These are phyloP conservation scores for Friedmanniomyces simplex DNA, from an alignment of 495 filamentous ascomycete species.

Conservation along the genomic window DNA sequence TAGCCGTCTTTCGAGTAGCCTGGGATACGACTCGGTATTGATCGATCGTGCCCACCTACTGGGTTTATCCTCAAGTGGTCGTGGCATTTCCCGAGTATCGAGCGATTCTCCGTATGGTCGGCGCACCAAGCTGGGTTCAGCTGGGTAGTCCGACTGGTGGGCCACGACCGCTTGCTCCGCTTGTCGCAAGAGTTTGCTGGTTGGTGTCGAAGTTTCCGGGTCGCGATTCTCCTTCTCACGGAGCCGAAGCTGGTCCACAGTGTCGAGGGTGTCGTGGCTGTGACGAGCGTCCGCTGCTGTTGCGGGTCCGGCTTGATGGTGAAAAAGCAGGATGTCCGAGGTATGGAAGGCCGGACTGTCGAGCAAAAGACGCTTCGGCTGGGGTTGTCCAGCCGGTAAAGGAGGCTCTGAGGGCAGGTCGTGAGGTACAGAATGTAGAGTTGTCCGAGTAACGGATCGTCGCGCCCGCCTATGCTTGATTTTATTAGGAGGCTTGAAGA, in stretches of 20 bases:
- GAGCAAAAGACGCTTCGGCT: neutral
- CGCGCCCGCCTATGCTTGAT: neutral
- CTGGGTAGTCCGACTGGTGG: neutral
- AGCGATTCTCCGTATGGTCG: neutral
- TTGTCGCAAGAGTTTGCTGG: neutral
- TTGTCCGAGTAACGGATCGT: neutral
- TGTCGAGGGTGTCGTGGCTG: neutral
- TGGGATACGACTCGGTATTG: neutral
- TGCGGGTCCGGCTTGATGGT: neutral
- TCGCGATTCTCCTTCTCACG: neutral
- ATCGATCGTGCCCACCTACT: neutral
- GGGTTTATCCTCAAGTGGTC: neutral
- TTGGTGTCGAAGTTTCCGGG: constrained; percentile 1
- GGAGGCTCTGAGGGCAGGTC: neutral
- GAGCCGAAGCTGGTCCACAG: neutral
- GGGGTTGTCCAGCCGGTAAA: neutral
- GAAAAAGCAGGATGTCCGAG: constrained; percentile 4
- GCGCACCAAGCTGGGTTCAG: neutral
- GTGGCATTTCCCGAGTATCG: neutral
- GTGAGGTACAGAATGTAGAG: neutral
- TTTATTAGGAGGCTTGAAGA: neutral
- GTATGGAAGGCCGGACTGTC: neutral
- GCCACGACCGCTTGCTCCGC: neutral
- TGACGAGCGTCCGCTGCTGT: neutral
- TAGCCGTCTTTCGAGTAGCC: neutral